These are phyloP conservation scores for Chlorella vulgaris DNA, from an alignment of 139 green algal genomes.

Conservation along the genomic window DNA sequence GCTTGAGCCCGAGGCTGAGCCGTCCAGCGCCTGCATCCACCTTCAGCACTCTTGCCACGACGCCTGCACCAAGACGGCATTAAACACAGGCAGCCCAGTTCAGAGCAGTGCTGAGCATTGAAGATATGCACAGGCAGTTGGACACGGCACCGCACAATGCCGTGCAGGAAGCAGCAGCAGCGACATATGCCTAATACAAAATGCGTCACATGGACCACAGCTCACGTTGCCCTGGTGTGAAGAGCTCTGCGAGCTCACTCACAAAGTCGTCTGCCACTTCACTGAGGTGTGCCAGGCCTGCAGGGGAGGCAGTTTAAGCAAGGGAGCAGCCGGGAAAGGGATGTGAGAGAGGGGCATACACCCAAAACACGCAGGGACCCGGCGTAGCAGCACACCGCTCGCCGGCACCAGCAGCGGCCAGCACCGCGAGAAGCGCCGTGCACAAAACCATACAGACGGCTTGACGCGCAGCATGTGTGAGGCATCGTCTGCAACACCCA, in stretches of 20 bases:
- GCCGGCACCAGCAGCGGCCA: too few species aligned
- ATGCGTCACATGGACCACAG: not conserved
- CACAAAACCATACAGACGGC: too few species aligned
- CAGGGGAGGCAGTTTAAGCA: not conserved
- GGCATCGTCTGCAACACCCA: not conserved
- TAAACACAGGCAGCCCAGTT: too few species aligned
- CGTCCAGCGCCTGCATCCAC: slow-evolving; percentile 52
- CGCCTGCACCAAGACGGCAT: slow-evolving; percentile 51
- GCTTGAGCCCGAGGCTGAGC: not conserved
- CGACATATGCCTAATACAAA: too few species aligned
- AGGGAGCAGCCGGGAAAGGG: not conserved
- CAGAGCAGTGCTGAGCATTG: not conserved
- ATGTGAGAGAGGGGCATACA: not conserved
- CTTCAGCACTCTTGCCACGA: slow-evolving; percentile 73
- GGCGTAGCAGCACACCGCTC: too few species aligned
- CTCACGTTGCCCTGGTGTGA: slow-evolving; percentile 58
- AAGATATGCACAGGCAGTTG: not conserved
- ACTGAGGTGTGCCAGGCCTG: slow-evolving; percentile 83
- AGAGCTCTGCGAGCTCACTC: slow-evolving; percentile 61
- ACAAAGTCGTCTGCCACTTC: slow-evolving; percentile 79
- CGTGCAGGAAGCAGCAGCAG: too few species aligned
- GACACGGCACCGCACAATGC: too few species aligned
- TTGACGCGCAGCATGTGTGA: too few species aligned
- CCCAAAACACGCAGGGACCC: not conserved
- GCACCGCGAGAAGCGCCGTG: too few species aligned